These are phyloP conservation scores for Rhodotorula toruloides DNA, from an alignment of 768 basidiomycete species.

Conservation along the genomic window DNA sequence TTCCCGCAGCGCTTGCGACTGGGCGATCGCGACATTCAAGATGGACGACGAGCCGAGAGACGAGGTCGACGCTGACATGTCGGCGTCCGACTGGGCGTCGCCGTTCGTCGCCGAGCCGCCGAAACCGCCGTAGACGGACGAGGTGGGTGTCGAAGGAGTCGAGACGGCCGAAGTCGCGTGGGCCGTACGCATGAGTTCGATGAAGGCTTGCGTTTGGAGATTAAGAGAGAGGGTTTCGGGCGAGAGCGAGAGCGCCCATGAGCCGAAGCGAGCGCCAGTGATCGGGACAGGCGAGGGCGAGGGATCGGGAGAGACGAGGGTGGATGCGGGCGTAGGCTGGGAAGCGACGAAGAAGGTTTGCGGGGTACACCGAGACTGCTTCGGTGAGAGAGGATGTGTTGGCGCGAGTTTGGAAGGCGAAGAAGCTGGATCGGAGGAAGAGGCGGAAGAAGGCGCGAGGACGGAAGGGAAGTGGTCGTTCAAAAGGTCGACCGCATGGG, in stretches of 20 bases:
- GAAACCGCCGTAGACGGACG: constrained; percentile 8
- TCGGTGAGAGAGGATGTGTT: not conserved
- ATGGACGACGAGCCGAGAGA: constrained; percentile 19
- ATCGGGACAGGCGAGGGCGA: not conserved
- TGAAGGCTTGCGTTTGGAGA: constrained; percentile 78
- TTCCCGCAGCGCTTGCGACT: constrained; percentile 60
- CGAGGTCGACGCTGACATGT: constrained; percentile 22
- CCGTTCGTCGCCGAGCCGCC: constrained; percentile 2
- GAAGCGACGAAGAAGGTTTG: constrained; percentile 27
- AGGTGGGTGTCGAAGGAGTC: constrained; percentile 26
- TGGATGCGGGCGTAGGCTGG: not conserved
- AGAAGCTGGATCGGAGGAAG: not conserved
- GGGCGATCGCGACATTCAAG: constrained; percentile 44
- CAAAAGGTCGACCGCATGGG: constrained; percentile 63
- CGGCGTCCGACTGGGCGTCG: constrained; percentile 19
- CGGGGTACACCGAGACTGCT: constrained; percentile 4
- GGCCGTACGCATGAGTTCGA: constrained; percentile 73
- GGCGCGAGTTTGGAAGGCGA: not conserved
- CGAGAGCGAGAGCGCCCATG: constrained; percentile 54
- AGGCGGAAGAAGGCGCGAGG: constrained; percentile 46
- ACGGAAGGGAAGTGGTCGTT: constrained; percentile 71
- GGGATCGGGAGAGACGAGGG: not conserved
- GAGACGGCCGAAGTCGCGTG: constrained; percentile 46
- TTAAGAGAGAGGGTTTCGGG: constrained; percentile 75
- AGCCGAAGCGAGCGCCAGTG: constrained; percentile 22